Evolutionary conservation across 345 rosid species (phyloP), one percentile per base, ranked within the genome.

Genomic region (Excoecaria cochinchinensis): DNA sequence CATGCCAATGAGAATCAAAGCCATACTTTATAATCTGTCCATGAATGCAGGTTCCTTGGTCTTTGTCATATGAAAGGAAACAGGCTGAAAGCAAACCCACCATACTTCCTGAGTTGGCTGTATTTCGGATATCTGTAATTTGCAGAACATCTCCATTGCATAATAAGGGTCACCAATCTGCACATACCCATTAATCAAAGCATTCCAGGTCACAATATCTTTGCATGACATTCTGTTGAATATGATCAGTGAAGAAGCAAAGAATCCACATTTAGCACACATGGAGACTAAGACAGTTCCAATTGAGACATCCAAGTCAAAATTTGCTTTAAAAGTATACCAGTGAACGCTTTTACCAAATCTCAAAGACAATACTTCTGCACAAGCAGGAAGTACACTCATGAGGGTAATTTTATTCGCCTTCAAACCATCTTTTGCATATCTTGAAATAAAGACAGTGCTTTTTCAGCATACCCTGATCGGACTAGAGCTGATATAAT

Each of bases 341-440:
- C 90, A 85, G 69, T 90, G 94, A 65, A 87, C 44, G 76, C 90
- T 90, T 84, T 86, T 85, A 48, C 92, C 92, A 69, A 87, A 81
- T 57, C 65, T 78, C 73, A 74, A 56, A 12, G 75, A 78, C 1
- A 74, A 63, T 21, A 82, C 14, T 55, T 87, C 90, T 51, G 84
- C 81, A 59, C 89, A 90, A 73, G 90, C 89, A 25, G 83, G 78
- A 77, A 90, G 86, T 53, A 86, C 82, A 76, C 87, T 83, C 68
- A 78, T 61, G 68, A 88, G 80, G 75, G 83, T 85, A 68, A 88
- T 81, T 36, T 74, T 69, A 78, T 86, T 87, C 8, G 89, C 86
- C 77, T 73, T 82, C 57, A 88, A 58, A 67, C 74, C n/a, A 60
- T 58, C 83, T 15, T 31, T 83, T 75, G 82, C 94, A 90, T 86